A percentile compares a stretch with the other conserved stretches of the same genome.
These are phyloP conservation scores for Trichoderma breve DNA, from an alignment of 2,329 filamentous ascomycete genomes.

Conservation along the genomic window DNA sequence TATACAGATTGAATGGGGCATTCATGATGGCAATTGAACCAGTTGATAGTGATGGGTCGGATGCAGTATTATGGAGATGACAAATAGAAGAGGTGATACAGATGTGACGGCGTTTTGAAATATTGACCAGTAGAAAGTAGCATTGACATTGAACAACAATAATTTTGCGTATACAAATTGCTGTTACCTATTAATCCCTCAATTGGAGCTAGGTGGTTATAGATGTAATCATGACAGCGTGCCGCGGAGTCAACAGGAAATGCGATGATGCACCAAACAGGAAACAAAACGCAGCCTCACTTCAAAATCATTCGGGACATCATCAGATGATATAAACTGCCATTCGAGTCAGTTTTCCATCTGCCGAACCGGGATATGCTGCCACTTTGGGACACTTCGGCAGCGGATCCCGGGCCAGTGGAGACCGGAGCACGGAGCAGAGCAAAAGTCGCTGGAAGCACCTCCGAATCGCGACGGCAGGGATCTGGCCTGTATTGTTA, in stretches of 20 bases:
- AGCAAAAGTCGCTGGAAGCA: background rate
- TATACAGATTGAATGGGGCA: background rate
- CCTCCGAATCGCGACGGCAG: background rate
- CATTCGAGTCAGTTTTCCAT: background rate
- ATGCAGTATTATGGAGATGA: background rate
- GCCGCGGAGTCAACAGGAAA: too few species aligned
- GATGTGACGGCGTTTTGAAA: background rate
- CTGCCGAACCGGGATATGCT: background rate
- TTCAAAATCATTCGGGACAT: background rate
- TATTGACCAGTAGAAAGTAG: background rate
- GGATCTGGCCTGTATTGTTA: background rate
- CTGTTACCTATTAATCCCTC: background rate
- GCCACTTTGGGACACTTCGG: conserved; percentile 5
- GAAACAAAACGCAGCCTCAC: background rate
- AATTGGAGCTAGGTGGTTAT: too few species aligned
- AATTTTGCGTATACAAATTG: background rate
- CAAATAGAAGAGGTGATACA: background rate
- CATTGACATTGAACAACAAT: background rate
- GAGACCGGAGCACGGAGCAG: background rate
- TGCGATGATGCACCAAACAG: background rate
- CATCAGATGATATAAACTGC: background rate
- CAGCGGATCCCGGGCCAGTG: background rate
- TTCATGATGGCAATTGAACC: background rate
- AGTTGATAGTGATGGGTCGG: background rate
- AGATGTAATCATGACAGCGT: too few species aligned